Base-by-base conservation (phyloP, 345 rosid species). In the Ricinus communis region DNA sequence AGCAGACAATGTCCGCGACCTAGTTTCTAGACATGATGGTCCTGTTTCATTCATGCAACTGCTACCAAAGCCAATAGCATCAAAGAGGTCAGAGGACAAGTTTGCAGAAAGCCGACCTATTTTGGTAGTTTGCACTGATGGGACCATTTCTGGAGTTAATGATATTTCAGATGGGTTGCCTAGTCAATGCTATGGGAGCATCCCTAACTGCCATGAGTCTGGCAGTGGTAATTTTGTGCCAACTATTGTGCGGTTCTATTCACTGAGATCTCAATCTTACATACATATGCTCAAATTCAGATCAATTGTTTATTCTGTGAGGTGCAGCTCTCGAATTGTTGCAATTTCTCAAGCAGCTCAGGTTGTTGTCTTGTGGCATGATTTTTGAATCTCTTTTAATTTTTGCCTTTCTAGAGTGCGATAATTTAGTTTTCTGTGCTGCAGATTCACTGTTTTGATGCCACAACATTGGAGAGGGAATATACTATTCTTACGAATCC, bases 241-340 rank as follows among this genome's bases (percentile, higher is more conserved):
- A 45, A 85, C 90, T 15, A 70, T 77, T 72, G 84, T 92, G 73
- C 87, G 66, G 76, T 74, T 95, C 68, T 95, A 90, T 87, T 95
- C 97, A 62, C 73, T 90, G 76, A 86, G 75, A 77, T 88, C 99
- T 65, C 97, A 89, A 57, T 81, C 93, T 57, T 90, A 85, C 78
- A 87, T 90, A 69, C 93, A 83, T 71, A 71, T 80, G 64, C 74
- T 92, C 45, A 95, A 85, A 84, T 90, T 92, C 76, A 88, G 93
- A 77, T 85, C 99, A 31, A 74, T 66, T 41, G 74, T 95, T 71
- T 87, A 89, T 79, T 82, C 96, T 61, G 89, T 95, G 69, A 87
- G 97, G 77, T 90, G 97, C 87, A 90, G 96, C 81, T 77, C 92
- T 75, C 93, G 91, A 62, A 84, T 95, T 77, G 97, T 95, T 65